phyloP scores from a whole-genome alignment of 208 protist species.

The Histomonas meleagridis region DNA sequence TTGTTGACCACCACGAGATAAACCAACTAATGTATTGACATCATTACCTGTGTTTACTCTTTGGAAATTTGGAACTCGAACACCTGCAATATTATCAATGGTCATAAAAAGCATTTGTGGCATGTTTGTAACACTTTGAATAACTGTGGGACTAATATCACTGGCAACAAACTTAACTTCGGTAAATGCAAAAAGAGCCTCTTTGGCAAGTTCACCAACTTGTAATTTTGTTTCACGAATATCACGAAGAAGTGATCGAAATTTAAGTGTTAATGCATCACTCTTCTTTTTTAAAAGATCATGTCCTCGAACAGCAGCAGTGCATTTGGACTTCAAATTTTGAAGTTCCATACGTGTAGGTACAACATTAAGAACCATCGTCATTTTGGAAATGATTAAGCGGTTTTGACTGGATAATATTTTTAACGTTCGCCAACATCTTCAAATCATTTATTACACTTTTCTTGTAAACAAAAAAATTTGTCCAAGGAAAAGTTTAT shows the following conservation, averaged over 20 bases:
- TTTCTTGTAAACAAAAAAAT: no score
- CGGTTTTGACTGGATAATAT: no score
- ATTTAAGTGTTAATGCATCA: conserved; percentile 89
- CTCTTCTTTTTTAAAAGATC: conserved; percentile 97
- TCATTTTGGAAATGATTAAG: no score
- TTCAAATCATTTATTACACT: no score
- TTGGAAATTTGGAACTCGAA: conserved; percentile 74
- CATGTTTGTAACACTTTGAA: conserved; percentile 44
- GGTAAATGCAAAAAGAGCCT: conserved; percentile 78
- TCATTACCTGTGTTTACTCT: conserved; percentile 48
- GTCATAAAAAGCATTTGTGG: conserved; percentile 66
- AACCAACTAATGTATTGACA: conserved; percentile 58
- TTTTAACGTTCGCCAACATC: no score
- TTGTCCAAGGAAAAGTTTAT: no score
- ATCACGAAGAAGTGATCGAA: conserved; percentile 76
- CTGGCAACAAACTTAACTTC: conserved; percentile 83
- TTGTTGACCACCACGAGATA: conserved; percentile 76
- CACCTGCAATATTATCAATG: conserved; percentile 91
- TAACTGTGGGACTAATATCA: conserved; percentile 72
- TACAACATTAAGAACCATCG: conserved; percentile 33
- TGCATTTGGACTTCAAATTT: conserved; percentile 46
- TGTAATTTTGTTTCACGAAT: conserved; percentile 55
- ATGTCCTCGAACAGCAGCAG: conserved; percentile 88
- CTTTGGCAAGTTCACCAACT: conserved; percentile 44
- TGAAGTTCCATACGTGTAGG: conserved; percentile 47